A percentile compares a stretch with the other conserved stretches of the same genome.
phyloP scores from a whole-genome alignment of 169 alveolate species.

The Eimeria zaria region DNA sequence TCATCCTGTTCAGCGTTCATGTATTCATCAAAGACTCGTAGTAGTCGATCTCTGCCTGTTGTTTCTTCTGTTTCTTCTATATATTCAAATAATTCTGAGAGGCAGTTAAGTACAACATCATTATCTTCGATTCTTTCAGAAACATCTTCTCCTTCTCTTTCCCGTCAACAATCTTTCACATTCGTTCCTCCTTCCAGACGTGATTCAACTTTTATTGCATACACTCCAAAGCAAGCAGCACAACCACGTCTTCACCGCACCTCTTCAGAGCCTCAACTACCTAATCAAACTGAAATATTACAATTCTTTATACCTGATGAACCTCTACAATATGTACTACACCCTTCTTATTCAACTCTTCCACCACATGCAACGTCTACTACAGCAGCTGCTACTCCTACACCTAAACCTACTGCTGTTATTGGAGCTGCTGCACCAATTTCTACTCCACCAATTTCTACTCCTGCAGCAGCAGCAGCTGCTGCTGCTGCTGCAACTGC shows the following conservation, averaged over 20 bases:
- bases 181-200: slow-evolving; percentile 14
- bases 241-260: slow-evolving; percentile 28
- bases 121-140: neutral
- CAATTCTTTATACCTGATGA: neutral
- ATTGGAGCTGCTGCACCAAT: no score
- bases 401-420: no score
- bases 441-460: no score
- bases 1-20: no score
- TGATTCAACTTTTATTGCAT: slow-evolving; percentile 21
- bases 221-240: slow-evolving; percentile 13
- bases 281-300: neutral
- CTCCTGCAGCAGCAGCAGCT: no score
- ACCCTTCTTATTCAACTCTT: no score
- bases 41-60: neutral
- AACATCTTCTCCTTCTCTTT: neutral
- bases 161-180: slow-evolving; percentile 27
- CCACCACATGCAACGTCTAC: no score
- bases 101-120: neutral
- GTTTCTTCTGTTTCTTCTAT: neutral
- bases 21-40: no score
- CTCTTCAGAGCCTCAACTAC: slow-evolving; percentile 4
- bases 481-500: neutral
- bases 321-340: no score
- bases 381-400: no score
- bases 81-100: neutral